These are phyloP conservation scores for Ichthyophthirius multifiliis DNA, from an alignment of 169 alveolate species.

Conservation along the genomic window DNA sequence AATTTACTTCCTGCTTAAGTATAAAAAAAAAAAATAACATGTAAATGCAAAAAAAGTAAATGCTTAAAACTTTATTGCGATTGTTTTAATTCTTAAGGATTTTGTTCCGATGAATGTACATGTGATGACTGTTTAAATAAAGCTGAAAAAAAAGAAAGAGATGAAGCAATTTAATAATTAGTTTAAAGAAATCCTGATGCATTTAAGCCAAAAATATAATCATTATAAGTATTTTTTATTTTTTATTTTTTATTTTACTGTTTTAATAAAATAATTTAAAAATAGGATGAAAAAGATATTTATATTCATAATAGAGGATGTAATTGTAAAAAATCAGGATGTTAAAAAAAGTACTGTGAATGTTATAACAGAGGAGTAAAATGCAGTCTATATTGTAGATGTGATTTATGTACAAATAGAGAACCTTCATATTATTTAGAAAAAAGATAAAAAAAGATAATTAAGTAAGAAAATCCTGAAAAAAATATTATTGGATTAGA, in stretches of 20 bases:
- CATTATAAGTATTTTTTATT: not conserved
- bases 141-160: conserved; percentile 62
- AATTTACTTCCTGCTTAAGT: conserved; percentile 17
- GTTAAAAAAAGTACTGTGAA: conserved; percentile 70
- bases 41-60: conserved; percentile 77
- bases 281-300: conserved; percentile 3
- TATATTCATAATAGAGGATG: conserved; percentile 57
- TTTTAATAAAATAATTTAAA: not conserved
- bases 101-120: conserved; percentile 68
- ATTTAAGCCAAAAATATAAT: conserved; percentile 52
- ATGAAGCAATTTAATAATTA: conserved; percentile 50
- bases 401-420: no score
- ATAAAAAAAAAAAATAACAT: conserved; percentile 39
- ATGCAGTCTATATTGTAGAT: conserved; percentile 62
- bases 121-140: conserved; percentile 69
- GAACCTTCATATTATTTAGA: no score
- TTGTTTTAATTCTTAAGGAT: conserved; percentile 70
- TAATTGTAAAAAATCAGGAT: conserved; percentile 66
- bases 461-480: no score
- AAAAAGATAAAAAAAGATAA: no score
- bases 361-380: conserved; percentile 61
- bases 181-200: conserved; percentile 73
- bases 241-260: not conserved
- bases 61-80: conserved; percentile 83
- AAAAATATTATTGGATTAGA: no score